Evolutionary conservation across 1,284 basidiomycete genomes (phyloP).

Genomic region (Caloboletus firmus): DNA sequence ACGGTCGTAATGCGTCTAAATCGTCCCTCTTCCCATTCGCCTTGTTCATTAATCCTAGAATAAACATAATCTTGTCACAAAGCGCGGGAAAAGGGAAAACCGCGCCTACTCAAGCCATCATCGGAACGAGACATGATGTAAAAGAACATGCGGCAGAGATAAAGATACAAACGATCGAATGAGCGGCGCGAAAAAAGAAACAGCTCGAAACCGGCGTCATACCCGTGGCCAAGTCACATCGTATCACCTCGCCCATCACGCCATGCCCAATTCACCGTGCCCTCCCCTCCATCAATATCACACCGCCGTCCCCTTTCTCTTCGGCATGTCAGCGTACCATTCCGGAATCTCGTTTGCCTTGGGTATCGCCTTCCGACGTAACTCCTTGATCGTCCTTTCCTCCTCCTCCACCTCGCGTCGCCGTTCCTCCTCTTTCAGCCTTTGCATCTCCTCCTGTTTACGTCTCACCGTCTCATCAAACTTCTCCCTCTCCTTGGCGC

Average conservation of each 20-base stretch:
- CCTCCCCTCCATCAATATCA: constrained; percentile 18
- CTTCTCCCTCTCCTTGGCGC: constrained; percentile 58
- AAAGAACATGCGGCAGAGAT: constrained; percentile 18
- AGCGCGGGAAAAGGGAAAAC: not conserved
- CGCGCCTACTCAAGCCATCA: constrained; percentile 2
- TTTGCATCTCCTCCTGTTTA: constrained; percentile 54
- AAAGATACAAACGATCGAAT: constrained; percentile 11
- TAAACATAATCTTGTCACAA: constrained; percentile 18
- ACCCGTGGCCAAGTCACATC: constrained; percentile 14
- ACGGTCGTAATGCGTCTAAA: constrained; percentile 27
- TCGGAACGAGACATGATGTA: constrained; percentile 19
- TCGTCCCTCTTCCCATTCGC: constrained; percentile 18
- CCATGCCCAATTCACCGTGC: not conserved
- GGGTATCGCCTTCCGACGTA: constrained; percentile 61
- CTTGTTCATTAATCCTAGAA: constrained; percentile 30
- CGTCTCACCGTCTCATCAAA: constrained; percentile 59
- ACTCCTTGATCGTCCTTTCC: constrained; percentile 53
- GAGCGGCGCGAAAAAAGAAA: constrained; percentile 4
- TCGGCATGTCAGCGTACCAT: constrained; percentile 59
- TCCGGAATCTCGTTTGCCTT: constrained; percentile 69
- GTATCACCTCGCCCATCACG: constrained; percentile 6
- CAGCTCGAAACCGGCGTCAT: constrained; percentile 2
- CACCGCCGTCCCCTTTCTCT: constrained; percentile 29
- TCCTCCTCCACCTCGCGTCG: constrained; percentile 51
- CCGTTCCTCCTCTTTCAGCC: constrained; percentile 42